Evolutionary conservation across 179 eudicot species (phyloP).

Genomic region (Silene coronaria): DNA sequence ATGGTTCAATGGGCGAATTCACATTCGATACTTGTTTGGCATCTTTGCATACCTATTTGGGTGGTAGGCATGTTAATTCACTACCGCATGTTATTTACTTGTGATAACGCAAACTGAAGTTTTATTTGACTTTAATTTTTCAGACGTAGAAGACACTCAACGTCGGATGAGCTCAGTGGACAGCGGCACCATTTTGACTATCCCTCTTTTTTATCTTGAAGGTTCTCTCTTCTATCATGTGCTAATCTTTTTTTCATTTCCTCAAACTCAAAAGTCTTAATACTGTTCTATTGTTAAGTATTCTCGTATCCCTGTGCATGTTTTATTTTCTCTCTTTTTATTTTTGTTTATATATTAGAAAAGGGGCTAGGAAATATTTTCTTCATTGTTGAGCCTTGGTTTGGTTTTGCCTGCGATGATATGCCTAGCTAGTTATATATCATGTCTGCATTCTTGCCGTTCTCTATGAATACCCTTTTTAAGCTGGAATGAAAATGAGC

Average conservation of each 20-base stretch:
- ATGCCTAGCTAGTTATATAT: background rate
- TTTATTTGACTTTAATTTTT: slow-evolving; percentile 24
- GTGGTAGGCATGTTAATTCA: slow-evolving; percentile 52
- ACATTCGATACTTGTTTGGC: slow-evolving; percentile 61
- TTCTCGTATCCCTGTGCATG: background rate
- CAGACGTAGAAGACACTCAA: slow-evolving; percentile 87
- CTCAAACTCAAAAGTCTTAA: background rate
- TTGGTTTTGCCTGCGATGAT: background rate
- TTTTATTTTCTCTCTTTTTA: slow-evolving; percentile 2
- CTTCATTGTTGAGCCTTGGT: background rate
- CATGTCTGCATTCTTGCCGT: background rate
- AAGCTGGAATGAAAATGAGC: background rate
- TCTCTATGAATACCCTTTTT: background rate
- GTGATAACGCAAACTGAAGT: background rate
- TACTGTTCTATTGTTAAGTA: background rate
- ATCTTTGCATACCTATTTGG: slow-evolving; percentile 82
- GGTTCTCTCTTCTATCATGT: slow-evolving; percentile 35
- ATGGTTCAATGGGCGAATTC: slow-evolving; percentile 36
- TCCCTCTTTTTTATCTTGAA: slow-evolving; percentile 77
- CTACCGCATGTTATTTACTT: background rate
- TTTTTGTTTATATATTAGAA: background rate
- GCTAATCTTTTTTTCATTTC: background rate
- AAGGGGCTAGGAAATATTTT: background rate
- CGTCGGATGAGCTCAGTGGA: slow-evolving; percentile 64
- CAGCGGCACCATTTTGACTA: slow-evolving; percentile 59